phyloP scores from a whole-genome alignment of 805 yeast genomes.

The Lipomyces sp. region DNA sequence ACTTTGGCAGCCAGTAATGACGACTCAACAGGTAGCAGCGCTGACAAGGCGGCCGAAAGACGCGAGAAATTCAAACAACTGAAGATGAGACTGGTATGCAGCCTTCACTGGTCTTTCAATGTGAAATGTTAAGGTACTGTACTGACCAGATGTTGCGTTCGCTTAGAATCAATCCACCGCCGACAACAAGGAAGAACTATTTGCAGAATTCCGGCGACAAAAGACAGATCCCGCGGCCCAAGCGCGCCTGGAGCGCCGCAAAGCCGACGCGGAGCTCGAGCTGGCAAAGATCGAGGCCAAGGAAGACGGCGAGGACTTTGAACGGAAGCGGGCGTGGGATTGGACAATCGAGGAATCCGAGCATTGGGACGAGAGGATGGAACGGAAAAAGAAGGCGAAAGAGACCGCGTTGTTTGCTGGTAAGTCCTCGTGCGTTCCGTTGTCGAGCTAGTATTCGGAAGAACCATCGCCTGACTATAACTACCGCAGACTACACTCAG shows the following conservation, averaged over 20 bases:
- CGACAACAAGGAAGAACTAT: slow-evolving; percentile 27
- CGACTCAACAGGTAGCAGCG: slow-evolving; percentile 1
- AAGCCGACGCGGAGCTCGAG: slow-evolving; percentile 42
- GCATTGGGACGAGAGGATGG: slow-evolving; percentile 52
- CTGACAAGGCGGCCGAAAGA: slow-evolving; percentile 10
- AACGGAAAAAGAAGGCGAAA: slow-evolving; percentile 34
- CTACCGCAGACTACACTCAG: slow-evolving; percentile 47
- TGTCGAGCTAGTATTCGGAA: no score
- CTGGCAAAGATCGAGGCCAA: slow-evolving; percentile 40
- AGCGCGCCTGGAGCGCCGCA: slow-evolving; percentile 33
- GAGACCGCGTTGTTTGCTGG: slow-evolving; percentile 42
- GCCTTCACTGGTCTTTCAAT: not conserved
- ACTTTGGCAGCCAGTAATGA: no score
- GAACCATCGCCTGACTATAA: not conserved
- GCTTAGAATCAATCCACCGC: slow-evolving; percentile 26
- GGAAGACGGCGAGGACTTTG: slow-evolving; percentile 43
- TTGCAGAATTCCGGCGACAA: slow-evolving; percentile 27
- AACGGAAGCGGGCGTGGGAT: slow-evolving; percentile 49
- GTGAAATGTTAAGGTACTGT: not conserved
- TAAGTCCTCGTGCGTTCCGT: slow-evolving; percentile 17
- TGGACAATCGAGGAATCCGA: slow-evolving; percentile 65
- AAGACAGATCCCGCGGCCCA: slow-evolving; percentile 22
- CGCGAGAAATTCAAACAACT: slow-evolving; percentile 17
- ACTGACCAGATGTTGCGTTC: no score
- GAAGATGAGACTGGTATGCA: slow-evolving; percentile 16